Base-by-base conservation (phyloP, 805 yeast genomes). In the Osmozyma mogii region DNA sequence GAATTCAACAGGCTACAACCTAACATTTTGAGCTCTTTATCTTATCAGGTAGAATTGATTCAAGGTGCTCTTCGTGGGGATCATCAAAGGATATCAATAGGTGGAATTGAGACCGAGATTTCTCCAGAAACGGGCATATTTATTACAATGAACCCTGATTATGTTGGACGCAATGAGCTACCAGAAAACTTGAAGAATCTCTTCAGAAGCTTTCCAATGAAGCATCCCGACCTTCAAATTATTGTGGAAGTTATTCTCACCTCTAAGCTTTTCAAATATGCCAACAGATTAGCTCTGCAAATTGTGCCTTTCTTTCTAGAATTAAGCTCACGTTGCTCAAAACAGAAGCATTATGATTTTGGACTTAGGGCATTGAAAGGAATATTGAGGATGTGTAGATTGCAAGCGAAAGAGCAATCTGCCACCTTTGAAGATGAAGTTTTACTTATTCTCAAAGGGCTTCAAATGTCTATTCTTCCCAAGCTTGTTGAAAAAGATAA, bases 101-200 rank as follows among this genome's bases (percentile, higher is more conserved):
- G 71, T 9, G 75, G 70, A 2, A 63, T 56, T 28, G 32, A 41
- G 2, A 35, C 70, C 1, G 28, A 36, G 0, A 62, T 79, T 2
- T 45, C 67, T 28, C 48, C 54, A 3, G 66, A 68, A 16, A 66
- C 83, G 0, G 95, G 94, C 1, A 59, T 89, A 0, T 88, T 88
- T 49, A 75, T 89, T 2, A 89, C 97, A 0, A 80, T 87, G 82
- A 89, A 89, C 47, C 96, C 96, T 1, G 78, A 70, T 1, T 89
- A 89, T 46, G 74, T 75, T 9, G 97, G 96, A 0, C 72, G 97
- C 50, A 71, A 84, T 3, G 67, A 66, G 15, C 56, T 89, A 9
- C 97, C 97, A 0, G 95, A 88, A 33, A 89, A 88, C 47, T 58
- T 89, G 54, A 81, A 80, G 47, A 80, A 75, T 45, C 67, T 79